Base-by-base conservation (phyloP, 2,329 filamentous ascomycete species). In the Phaeosphaeriaceae sp. region DNA sequence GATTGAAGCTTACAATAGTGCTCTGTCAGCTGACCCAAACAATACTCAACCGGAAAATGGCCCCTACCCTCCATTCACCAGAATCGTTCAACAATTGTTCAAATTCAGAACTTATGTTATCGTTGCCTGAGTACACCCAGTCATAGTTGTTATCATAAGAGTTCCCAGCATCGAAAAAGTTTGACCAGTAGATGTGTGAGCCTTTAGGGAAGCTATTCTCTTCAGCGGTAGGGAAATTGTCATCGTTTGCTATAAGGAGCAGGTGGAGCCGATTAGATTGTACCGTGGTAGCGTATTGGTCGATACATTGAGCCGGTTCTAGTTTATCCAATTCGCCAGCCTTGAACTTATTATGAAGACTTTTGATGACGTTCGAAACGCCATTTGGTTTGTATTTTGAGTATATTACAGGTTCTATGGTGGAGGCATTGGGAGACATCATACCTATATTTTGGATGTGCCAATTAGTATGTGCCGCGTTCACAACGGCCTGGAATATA, bases 91-190 rank as follows among this genome's bases (percentile, higher is more conserved):
- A n/a, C n/a, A n/a, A n/a, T n/a, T n/a, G n/a, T n/a, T n/a, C n/a
- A n/a, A n/a, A n/a, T n/a, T n/a, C n/a, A n/a, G n/a, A n/a, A n/a
- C n/a, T n/a, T n/a, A n/a, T n/a, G n/a, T n/a, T n/a, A n/a, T n/a
- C n/a, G n/a, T n/a, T n/a, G n/a, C n/a, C n/a, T 7, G 45, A 42
- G 45, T 55, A 61, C 9, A 53, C 58, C 44, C 53, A 59, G 2
- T 26, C 6, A 13, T 56, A 61, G 6, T 26, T n/a, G 7, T 40
- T 8, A n/a, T 21, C 12, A 2, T 18, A 7, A 3, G 38, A 23
- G 3, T 21, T 21, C 6, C 21, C 20, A 4, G 23, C 29, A 1
- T 20, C 6, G 18, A 52, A 54, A 9, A 3, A 13, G 11, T 15
- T 9, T 6, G 35, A 17, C 28, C 44, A 57, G 33, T 52, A 61